These are phyloP conservation scores for Nissolia schottii DNA, from an alignment of 306 rosid species.

Conservation along the genomic window DNA sequence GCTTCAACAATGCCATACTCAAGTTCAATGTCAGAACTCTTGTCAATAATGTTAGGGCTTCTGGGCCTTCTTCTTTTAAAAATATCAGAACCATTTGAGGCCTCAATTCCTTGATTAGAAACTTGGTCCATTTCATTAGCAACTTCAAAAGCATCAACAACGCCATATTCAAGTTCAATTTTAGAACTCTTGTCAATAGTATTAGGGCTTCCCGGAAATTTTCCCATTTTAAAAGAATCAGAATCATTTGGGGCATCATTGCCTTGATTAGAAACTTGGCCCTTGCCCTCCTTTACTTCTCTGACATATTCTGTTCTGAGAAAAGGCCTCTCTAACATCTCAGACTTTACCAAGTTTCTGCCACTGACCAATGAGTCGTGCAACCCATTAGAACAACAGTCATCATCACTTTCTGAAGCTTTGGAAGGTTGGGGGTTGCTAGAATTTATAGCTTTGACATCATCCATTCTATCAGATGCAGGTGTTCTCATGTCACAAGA, in stretches of 20 bases:
- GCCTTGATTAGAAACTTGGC: slow-evolving; percentile 7
- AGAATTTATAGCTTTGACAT: slow-evolving; percentile 31
- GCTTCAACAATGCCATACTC: slow-evolving; percentile 46
- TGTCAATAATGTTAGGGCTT: slow-evolving; percentile 24
- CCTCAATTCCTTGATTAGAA: not conserved
- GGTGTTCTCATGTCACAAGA: slow-evolving; percentile 27
- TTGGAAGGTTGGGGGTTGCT: slow-evolving; percentile 26
- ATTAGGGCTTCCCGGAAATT: slow-evolving; percentile 11
- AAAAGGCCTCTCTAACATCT: slow-evolving; percentile 39
- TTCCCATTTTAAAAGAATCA: slow-evolving; percentile 25
- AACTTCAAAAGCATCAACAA: slow-evolving; percentile 40
- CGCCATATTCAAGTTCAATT: slow-evolving; percentile 35
- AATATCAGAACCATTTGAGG: slow-evolving; percentile 27
- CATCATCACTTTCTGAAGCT: slow-evolving; percentile 40
- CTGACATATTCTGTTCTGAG: slow-evolving; percentile 31
- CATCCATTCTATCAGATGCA: slow-evolving; percentile 50
- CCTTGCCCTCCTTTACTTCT: slow-evolving; percentile 22
- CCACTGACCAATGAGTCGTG: slow-evolving; percentile 40
- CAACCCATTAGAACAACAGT: slow-evolving; percentile 36
- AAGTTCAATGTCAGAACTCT: slow-evolving; percentile 32
- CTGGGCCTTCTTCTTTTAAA: slow-evolving; percentile 15
- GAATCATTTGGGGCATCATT: slow-evolving; percentile 7
- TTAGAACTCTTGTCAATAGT: slow-evolving; percentile 28
- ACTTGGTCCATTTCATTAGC: slow-evolving; percentile 36
- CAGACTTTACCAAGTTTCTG: slow-evolving; percentile 37